Base-by-base conservation (phyloP, 495 filamentous ascomycete species). In the Penicillium longicatenatum region DNA sequence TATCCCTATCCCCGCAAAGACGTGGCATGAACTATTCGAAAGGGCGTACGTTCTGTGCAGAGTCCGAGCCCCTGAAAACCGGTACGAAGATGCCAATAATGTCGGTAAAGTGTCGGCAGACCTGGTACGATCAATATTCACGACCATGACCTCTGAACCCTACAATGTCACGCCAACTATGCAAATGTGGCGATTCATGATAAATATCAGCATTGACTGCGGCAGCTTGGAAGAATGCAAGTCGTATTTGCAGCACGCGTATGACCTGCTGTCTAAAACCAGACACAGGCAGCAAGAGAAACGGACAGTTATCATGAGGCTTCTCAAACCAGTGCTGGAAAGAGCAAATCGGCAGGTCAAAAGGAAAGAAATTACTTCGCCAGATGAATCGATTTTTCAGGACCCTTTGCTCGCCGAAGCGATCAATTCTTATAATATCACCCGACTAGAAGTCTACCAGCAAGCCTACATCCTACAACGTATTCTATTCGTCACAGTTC, bases 11-110 rank as follows among this genome's bases (percentile, higher is more conserved):
- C 58, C 80, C 1, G 29, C 57, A 6, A 58, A 71, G 11, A 72
- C 81, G 17, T 90, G 87, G 87, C 57, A 61, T 4, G 78, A 85
- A 43, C 63, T 90, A 9, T 71, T 89, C 24, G 76, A 84, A 53
- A 81, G 86, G 71, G 79, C 84, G 3, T 90, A 77, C 61, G 74
- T 84, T 11, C 65, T 85, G 16, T 70, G 79, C 26, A 60, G 68
- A 42, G 41, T 66, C 22, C 54, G 69, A 17, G 54, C 57, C 30
- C 52, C 46, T 44, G 56, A 61, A 47, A 72, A 65, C 31, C 21
- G 30, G 17, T 31, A 54, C 8, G 51, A 41, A 29, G 35, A 61
- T 4, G 37, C 47, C 16, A 50, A 50, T 2, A 31, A 37, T 0
- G 9, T 63, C 4, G 67, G 67, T 10, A 58, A 63, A 39, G 71